Percentiles rank a stretch among this genome's conserved stretches.
These are phyloP conservation scores for Ophiostoma perfectum DNA, from an alignment of 2,329 filamentous ascomycete genomes.

Conservation along the genomic window DNA sequence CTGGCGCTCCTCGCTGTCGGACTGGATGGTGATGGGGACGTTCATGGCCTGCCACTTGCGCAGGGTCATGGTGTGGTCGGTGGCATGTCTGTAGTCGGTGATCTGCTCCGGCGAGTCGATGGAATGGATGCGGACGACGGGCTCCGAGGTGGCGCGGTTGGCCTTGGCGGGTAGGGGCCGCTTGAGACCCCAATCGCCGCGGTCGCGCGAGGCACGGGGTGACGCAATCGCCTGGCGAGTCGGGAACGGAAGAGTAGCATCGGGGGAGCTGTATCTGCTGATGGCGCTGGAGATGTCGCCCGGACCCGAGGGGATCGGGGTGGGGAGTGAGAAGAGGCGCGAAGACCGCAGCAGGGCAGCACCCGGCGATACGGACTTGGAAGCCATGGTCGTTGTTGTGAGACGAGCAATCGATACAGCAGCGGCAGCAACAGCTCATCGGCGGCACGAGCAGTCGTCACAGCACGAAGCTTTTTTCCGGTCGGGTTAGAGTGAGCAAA, in stretches of 20 bases:
- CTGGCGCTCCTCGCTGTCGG: slow-evolving; percentile 27
- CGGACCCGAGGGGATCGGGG: slow-evolving; percentile 61
- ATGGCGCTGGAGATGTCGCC: slow-evolving; percentile 44
- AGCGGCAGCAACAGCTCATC: neutral
- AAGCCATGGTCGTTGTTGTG: slow-evolving; percentile 28
- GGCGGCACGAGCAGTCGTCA: neutral
- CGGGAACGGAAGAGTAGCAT: slow-evolving; percentile 72
- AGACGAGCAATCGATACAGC: neutral
- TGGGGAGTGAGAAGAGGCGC: slow-evolving; percentile 81
- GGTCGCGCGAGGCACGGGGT: slow-evolving; percentile 62
- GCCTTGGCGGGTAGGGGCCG: slow-evolving; percentile 71
- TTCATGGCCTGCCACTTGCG: slow-evolving; percentile 82
- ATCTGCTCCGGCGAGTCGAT: slow-evolving; percentile 83
- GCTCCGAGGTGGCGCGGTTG: slow-evolving; percentile 65
- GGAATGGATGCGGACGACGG: slow-evolving; percentile 68
- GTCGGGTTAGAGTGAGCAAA: slow-evolving; percentile 4
- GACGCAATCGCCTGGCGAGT: slow-evolving; percentile 78
- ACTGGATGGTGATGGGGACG: slow-evolving; percentile 52
- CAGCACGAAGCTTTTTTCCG: slow-evolving; percentile 6
- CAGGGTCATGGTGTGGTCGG: slow-evolving; percentile 73
- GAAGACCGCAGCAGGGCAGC: slow-evolving; percentile 74
- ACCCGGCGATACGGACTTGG: slow-evolving; percentile 50
- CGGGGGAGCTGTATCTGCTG: slow-evolving; percentile 51
- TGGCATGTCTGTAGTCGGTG: slow-evolving; percentile 79
- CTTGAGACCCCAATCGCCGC: slow-evolving; percentile 92